Conservation (phyloP, 176 grass and related monocot species). For the Rhynchospora breviuscula region DNA sequence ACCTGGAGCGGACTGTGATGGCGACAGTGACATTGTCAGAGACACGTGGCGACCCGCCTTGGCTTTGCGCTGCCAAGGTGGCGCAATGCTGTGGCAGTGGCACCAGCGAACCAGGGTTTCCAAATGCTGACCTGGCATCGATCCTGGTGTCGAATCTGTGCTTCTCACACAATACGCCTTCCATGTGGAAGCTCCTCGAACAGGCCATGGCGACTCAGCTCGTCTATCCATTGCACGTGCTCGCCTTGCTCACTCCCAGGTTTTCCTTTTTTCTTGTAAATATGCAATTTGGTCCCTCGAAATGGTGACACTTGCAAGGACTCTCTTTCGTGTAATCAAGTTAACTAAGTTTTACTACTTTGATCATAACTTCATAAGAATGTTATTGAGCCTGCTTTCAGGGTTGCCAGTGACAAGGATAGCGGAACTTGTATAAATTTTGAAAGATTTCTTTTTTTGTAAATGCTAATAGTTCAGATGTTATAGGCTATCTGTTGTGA, state of each 20-base stretch:
- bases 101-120: not conserved
- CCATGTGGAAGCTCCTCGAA: constrained; percentile 84
- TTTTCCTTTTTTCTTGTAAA: not conserved
- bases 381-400: too few species aligned
- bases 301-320: not conserved
- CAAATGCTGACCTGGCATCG: constrained; percentile 26
- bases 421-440: too few species aligned
- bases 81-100: constrained; percentile 15
- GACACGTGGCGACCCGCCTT: constrained; percentile 60
- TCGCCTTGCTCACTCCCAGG: constrained; percentile 87
- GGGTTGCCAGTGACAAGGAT: too few species aligned
- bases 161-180: constrained; percentile 71
- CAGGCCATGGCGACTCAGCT: constrained; percentile 57
- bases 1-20: constrained; percentile 74
- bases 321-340: too few species aligned
- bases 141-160: constrained; percentile 94
- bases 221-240: constrained; percentile 58
- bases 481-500: not conserved
- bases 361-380: too few species aligned
- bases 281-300: not conserved
- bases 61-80: constrained; percentile 48
- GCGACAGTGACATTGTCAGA: constrained; percentile 62
- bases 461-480: not conserved
- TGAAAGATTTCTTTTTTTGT: too few species aligned
- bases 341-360: too few species aligned